A percentile compares a stretch with the other conserved stretches of the same genome.
phyloP scores from a whole-genome alignment of 2,329 filamentous ascomycete species.

The Cladophialophora immunda region DNA sequence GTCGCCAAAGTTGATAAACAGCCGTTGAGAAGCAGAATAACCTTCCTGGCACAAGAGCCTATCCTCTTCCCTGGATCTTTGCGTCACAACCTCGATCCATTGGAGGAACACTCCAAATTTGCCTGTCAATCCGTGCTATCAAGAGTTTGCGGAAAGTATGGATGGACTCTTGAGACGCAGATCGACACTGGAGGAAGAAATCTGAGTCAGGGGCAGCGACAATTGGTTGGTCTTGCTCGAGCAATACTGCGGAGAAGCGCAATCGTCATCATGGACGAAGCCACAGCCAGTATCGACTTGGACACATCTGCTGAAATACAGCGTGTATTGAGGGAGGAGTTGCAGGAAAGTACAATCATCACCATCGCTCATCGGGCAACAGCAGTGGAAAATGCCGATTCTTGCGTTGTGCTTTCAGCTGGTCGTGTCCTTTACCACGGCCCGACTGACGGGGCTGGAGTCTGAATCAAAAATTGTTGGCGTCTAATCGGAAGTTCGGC shows the following conservation, averaged over 20 bases:
- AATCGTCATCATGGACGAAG: conserved; percentile 72
- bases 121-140: conserved; percentile 63
- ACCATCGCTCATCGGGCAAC: conserved; percentile 72
- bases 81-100: conserved; percentile 69
- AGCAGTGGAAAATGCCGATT: conserved; percentile 57
- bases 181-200: conserved; percentile 70
- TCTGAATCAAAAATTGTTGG: conserved; percentile 2
- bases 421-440: conserved; percentile 33
- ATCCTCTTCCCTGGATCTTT: conserved; percentile 70
- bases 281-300: conserved; percentile 70
- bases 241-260: conserved; percentile 68
- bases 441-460: conserved; percentile 13
- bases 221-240: conserved; percentile 70
- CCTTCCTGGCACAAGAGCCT: conserved; percentile 73
- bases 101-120: conserved; percentile 63
- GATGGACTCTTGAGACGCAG: conserved; percentile 64
- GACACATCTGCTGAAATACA: conserved; percentile 67
- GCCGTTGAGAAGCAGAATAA: conserved; percentile 67
- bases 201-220: conserved; percentile 70
- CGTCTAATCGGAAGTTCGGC: neutral
- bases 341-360: conserved; percentile 67
- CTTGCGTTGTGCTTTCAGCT: conserved; percentile 26
- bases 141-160: conserved; percentile 64
- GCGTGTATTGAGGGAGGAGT: conserved; percentile 63
- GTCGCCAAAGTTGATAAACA: conserved; percentile 67